phyloP scores from a whole-genome alignment of 2,329 filamentous ascomycete species.

The Aspergillus fijiensis region DNA sequence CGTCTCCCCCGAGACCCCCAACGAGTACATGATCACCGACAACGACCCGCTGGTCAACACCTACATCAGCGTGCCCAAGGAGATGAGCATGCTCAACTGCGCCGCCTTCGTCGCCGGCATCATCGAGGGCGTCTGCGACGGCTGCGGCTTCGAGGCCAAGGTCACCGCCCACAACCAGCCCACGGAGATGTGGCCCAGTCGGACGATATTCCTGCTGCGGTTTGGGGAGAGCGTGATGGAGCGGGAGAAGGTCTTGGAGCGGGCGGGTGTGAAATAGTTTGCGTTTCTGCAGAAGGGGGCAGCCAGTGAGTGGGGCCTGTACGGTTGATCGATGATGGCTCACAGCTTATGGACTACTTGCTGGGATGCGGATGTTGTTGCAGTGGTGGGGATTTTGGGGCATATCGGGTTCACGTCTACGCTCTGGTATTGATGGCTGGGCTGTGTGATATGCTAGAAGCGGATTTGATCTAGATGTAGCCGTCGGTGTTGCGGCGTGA shows the following conservation, averaged over 20 bases:
- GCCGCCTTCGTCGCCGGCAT: constrained; percentile 94
- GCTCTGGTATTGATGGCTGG: background rate
- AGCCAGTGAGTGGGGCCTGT: too few relatives aligned
- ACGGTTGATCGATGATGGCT: too few relatives aligned
- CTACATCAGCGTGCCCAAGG: constrained; percentile 87
- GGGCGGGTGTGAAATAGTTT: constrained; percentile 51
- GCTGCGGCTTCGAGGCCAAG: constrained; percentile 80
- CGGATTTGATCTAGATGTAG: background rate
- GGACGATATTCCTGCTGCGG: constrained; percentile 93
- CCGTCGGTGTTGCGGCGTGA: background rate
- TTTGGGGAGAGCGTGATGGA: constrained; percentile 91
- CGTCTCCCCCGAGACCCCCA: constrained; percentile 74
- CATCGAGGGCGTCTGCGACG: constrained; percentile 93
- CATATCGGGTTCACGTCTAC: background rate
- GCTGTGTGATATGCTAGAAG: background rate
- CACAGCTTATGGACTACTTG: background rate
- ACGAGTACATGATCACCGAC: constrained; percentile 99
- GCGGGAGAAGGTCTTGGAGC: constrained; percentile 77
- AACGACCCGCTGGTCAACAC: constrained; percentile 96
- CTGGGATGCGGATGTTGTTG: background rate
- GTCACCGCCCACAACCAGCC: constrained; percentile 81
- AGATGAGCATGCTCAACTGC: constrained; percentile 96
- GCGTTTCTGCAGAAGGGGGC: too few relatives aligned
- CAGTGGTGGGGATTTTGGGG: background rate
- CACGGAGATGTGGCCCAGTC: constrained; percentile 87